Evolutionary conservation across 306 rosid genomes (phyloP), one percentile per base, ranked within the genome.

Genomic region (Vigna nakashimae): DNA sequence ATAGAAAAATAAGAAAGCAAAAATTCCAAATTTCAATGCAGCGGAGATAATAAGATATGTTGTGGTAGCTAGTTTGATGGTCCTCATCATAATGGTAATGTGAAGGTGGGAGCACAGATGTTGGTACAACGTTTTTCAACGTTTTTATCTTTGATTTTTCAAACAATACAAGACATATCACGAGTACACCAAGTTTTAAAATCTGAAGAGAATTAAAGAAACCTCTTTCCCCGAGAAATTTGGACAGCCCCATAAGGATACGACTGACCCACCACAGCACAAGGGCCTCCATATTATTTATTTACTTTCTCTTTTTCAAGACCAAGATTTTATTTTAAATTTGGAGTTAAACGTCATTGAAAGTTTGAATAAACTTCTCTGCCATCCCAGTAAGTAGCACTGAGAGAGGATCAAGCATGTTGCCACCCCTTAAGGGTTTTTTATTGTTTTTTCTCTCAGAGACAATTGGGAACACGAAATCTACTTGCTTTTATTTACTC

Each of bases 241-340:
- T 34, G 64, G 75, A 81, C 76, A 53, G 17, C 81, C 74, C 83
- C 85, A 81, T 77, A 83, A 81, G 85, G 84, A 78, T 71, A 70
- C 74, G 76, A 79, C 69, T 76, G 82, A 86, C 79, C 76, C 81
- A 53, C 76, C 81, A 53, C 60, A 13, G 18, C 50, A 53, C 59
- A 13, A 24, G 15, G 18, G 60, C 38, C 30, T 50, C 0, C 3
- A 32, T 56, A 1, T n/a, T 30, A 0, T 62, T 62, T 32, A 62
- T 62, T 9, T 1, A 45, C 38, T 56, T 8, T 66, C 66, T 28
- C 15, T 78, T 5, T 64, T 24, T 51, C 49, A 59, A 46, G 75
- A 74, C 78, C 77, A 79, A 79, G 22, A 50, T 26, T 50, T 77
- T 76, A 32, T 78, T 71, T 8, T 5, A 57, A 73, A 74, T 56